Conservation (phyloP, 768 basidiomycete genomes). For the Leccinum variicolor region DNA sequence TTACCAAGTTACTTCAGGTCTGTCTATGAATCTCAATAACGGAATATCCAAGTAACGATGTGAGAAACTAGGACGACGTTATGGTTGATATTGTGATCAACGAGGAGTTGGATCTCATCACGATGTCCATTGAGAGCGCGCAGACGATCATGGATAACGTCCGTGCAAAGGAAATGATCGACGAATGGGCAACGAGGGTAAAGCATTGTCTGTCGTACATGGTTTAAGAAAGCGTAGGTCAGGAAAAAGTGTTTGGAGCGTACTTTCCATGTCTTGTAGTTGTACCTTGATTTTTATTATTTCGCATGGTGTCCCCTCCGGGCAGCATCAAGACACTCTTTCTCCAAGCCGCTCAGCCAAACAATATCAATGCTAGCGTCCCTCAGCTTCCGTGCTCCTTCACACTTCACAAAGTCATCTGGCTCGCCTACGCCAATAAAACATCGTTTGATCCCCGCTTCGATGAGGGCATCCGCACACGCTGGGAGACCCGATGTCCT, state of each 20-base stretch:
- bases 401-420: constrained; percentile 90
- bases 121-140: constrained; percentile 23
- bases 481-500: constrained; percentile 83
- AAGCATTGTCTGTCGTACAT: constrained; percentile 6
- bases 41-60: not conserved
- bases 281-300: too few relatives aligned
- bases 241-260: not conserved
- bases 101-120: constrained; percentile 13
- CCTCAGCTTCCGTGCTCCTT: constrained; percentile 72
- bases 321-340: constrained; percentile 78
- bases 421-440: constrained; percentile 91
- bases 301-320: constrained; percentile 47
- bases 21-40: not conserved
- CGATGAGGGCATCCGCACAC: constrained; percentile 82
- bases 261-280: constrained; percentile 1
- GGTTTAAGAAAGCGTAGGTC: not conserved
- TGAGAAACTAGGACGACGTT: constrained; percentile 28
- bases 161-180: constrained; percentile 16
- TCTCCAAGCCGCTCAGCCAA: constrained; percentile 73
- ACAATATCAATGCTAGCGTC: constrained; percentile 71
- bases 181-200: constrained; percentile 20
- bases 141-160: constrained; percentile 10
- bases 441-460: constrained; percentile 66
- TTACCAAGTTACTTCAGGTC: constrained; percentile 28
- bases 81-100: constrained; percentile 32